Percentiles rank a stretch among this genome's conserved stretches.
Conservation (phyloP, 2,329 filamentous ascomycete species). For the Xylariaceae sp. region DNA sequence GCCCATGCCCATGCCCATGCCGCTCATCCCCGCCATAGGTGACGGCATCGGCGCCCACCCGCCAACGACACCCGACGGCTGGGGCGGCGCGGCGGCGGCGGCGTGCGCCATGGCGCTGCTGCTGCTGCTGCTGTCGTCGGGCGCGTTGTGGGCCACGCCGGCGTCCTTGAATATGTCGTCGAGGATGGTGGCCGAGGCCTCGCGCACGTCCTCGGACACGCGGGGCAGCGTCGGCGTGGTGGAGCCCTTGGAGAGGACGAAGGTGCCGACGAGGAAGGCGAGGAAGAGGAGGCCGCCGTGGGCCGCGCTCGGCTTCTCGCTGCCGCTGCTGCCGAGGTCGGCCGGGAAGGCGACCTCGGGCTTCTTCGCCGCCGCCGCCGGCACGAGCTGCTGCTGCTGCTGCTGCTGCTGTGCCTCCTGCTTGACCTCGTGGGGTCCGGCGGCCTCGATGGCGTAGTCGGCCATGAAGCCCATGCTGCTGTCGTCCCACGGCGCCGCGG, state of each 20-base stretch:
- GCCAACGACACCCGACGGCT: conserved; percentile 42
- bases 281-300: conserved; percentile 83
- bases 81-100: conserved; percentile 34
- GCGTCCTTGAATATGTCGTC: conserved; percentile 78
- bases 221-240: conserved; percentile 63
- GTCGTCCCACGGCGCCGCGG: conserved; percentile 79
- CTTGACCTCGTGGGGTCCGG: too few species aligned
- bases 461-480: conserved; percentile 71
- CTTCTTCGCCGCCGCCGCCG: conserved; percentile 45
- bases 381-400: conserved; percentile 45
- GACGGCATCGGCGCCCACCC: conserved; percentile 37
- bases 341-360: conserved; percentile 35
- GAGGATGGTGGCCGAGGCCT: conserved; percentile 68
- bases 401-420: too few species aligned
- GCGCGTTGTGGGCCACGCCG: conserved; percentile 43
- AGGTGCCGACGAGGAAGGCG: conserved; percentile 93
- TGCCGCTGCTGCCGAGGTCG: conserved; percentile 39
- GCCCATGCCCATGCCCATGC: too few species aligned
- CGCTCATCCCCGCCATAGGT: conserved; percentile 32
- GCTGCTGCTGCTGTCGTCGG: too few species aligned
- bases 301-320: conserved; percentile 60
- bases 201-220: conserved; percentile 73
- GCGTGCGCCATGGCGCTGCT: conserved; percentile 34
- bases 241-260: conserved; percentile 81
- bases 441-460: conserved; percentile 57